Base-by-base conservation (phyloP, 352 stramenopile genomes). In the Globisporangium alternatum region DNA sequence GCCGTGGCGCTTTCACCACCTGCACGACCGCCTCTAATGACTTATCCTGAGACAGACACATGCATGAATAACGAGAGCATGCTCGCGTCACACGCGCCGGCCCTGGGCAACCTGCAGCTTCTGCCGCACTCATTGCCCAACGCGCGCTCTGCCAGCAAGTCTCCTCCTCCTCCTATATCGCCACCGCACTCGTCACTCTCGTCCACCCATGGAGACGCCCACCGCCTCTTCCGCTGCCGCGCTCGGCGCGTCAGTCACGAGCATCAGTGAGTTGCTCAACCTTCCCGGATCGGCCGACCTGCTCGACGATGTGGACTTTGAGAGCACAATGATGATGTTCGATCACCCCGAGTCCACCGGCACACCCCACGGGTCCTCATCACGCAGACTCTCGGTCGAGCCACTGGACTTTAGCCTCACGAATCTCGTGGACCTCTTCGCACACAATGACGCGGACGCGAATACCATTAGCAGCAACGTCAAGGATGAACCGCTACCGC, bases 311-410 rank as follows among this genome's bases (percentile, higher is more conserved):
- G 76, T 76, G 31, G 81, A 88, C 52, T 81, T 88, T 48, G 79
- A 87, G 67, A 85, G 72, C 68, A 85, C 79, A 25, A 84, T 88
- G 77, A 77, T 83, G 74, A 70, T 90, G 76, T 69, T 90, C 10
- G 77, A 86, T 41, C 69, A 74, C 25, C 17, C 55, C 2, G 53
- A 53, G n/a, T 58, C 56, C 1, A n/a, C 47, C 2, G 44, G 35
- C 17, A 39, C 33, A 0, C 13, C n/a, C 25, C 30, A 56, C 33
- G n/a, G 39, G 0, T n/a, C 28, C 13, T 53, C 55, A n/a, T 4
- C 51, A 9, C 51, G 54, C 9, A 56, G 76, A 31, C 73, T 77
- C 54, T 74, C 73, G 21, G 43, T 69, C 2, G 75, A 87, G n/a
- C 74, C 57, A 17, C 47, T 86, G 28, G 78, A 86, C 21, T 70